These are phyloP conservation scores for Irpex sp. DNA, from an alignment of 1,284 basidiomycete species.

Conservation along the genomic window DNA sequence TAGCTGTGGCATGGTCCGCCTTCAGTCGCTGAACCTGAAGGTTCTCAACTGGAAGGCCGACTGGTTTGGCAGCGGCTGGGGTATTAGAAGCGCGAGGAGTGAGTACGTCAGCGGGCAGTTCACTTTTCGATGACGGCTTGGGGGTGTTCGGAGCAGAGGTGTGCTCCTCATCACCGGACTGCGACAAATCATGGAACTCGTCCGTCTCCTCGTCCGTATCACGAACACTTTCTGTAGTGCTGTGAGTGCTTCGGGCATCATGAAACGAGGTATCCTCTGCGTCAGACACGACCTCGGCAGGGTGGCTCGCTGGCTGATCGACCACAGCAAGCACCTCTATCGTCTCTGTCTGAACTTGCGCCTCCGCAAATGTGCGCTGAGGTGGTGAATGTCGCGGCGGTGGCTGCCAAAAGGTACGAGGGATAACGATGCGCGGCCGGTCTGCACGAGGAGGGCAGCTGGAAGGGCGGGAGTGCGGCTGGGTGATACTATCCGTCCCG, in stretches of 20 bases:
- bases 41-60: background rate
- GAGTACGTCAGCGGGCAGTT: background rate
- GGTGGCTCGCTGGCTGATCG: background rate
- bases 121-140: background rate
- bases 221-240: background rate
- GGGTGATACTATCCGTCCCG: background rate
- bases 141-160: background rate
- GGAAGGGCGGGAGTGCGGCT: background rate
- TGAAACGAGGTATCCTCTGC: background rate
- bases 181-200: background rate
- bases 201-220: background rate
- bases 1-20: background rate
- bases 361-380: background rate
- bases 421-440: background rate
- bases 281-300: background rate
- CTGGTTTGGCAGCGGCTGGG: background rate
- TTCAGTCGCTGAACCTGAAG: background rate
- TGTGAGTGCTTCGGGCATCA: background rate
- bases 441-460: background rate
- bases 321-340: background rate
- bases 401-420: background rate
- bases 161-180: background rate
- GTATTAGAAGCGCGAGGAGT: background rate
- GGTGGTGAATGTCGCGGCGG: background rate
- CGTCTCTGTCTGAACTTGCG: background rate